phyloP scores from a whole-genome alignment of 2,329 filamentous ascomycete genomes.

The Neurospora sp. region DNA sequence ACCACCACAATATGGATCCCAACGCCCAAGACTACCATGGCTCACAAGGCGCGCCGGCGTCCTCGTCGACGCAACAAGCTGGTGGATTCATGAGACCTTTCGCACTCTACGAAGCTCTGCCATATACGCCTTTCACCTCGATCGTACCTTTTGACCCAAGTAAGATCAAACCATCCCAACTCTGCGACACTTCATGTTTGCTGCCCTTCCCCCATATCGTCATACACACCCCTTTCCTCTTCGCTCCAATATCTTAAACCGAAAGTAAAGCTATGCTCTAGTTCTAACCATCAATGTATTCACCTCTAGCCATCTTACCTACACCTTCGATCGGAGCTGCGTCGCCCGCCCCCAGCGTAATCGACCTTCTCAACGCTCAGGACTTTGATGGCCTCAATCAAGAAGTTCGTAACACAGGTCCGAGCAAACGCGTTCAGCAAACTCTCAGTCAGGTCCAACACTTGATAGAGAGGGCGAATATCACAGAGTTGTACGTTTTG shows the following conservation, averaged over 20 bases:
- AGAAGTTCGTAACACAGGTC: slow-evolving; percentile 51
- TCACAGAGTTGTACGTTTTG: slow-evolving; percentile 54
- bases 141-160: slow-evolving; percentile 70
- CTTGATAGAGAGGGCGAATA: slow-evolving; percentile 60
- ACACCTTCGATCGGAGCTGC: slow-evolving; percentile 51
- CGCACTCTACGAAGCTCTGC: slow-evolving; percentile 64
- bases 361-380: slow-evolving; percentile 39
- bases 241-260: slow-evolving; percentile 1
- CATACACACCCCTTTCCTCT: background rate
- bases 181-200: background rate
- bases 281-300: slow-evolving; percentile 4
- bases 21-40: slow-evolving; percentile 6
- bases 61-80: slow-evolving; percentile 1
- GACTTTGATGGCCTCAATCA: slow-evolving; percentile 61
- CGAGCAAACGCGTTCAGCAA: slow-evolving; percentile 58
- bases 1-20: slow-evolving; percentile 24
- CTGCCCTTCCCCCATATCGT: background rate
- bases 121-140: slow-evolving; percentile 74
- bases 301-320: slow-evolving; percentile 52
- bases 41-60: slow-evolving; percentile 7
- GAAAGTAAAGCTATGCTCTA: slow-evolving; percentile 7
- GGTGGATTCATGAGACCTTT: slow-evolving; percentile 34
- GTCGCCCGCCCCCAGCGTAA: slow-evolving; percentile 40
- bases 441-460: slow-evolving; percentile 66
- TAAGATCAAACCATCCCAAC: slow-evolving; percentile 27